Evolutionary conservation across 2,329 filamentous ascomycete species (phyloP).

Genomic region (Xylariales sp.): DNA sequence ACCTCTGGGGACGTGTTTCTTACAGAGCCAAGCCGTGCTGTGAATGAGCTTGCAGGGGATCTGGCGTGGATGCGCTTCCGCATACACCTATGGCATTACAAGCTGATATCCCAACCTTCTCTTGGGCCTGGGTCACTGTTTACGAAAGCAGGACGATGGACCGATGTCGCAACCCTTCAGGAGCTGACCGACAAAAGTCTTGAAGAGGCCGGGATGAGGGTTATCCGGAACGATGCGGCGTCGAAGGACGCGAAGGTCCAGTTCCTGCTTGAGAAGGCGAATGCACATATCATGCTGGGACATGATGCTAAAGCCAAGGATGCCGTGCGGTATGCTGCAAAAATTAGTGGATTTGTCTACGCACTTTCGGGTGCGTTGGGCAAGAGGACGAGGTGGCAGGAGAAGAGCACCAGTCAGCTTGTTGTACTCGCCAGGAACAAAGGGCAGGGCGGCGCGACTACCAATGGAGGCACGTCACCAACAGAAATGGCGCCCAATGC

Average conservation of each 20-base stretch:
- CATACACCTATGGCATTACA: slow-evolving; percentile 65
- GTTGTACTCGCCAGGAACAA: slow-evolving; percentile 83
- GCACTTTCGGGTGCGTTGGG: slow-evolving; percentile 81
- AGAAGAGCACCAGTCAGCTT: slow-evolving; percentile 78
- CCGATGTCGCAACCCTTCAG: slow-evolving; percentile 53
- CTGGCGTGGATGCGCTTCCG: slow-evolving; percentile 62
- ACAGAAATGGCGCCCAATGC: slow-evolving; percentile 52
- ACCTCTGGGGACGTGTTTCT: slow-evolving; percentile 28
- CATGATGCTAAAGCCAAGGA: slow-evolving; percentile 70
- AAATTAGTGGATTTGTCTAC: slow-evolving; percentile 69
- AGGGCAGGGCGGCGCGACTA: slow-evolving; percentile 23
- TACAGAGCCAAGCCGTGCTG: slow-evolving; percentile 15
- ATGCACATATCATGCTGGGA: slow-evolving; percentile 79
- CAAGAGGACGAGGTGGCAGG: slow-evolving; percentile 76
- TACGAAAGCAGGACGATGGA: slow-evolving; percentile 53
- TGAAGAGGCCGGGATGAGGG: slow-evolving; percentile 31
- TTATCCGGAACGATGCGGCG: slow-evolving; percentile 25
- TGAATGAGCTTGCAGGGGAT: slow-evolving; percentile 31
- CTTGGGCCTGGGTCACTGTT: slow-evolving; percentile 51
- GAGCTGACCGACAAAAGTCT: slow-evolving; percentile 41
- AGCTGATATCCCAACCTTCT: slow-evolving; percentile 53
- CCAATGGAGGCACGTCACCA: slow-evolving; percentile 2
- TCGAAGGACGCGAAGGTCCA: slow-evolving; percentile 52
- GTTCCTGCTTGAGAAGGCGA: slow-evolving; percentile 77
- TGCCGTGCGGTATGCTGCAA: slow-evolving; percentile 64